Percentiles rank a stretch among this genome's conserved stretches.
These are phyloP conservation scores for Candida pseudofarinosa DNA, from an alignment of 805 yeast genomes.

Conservation along the genomic window DNA sequence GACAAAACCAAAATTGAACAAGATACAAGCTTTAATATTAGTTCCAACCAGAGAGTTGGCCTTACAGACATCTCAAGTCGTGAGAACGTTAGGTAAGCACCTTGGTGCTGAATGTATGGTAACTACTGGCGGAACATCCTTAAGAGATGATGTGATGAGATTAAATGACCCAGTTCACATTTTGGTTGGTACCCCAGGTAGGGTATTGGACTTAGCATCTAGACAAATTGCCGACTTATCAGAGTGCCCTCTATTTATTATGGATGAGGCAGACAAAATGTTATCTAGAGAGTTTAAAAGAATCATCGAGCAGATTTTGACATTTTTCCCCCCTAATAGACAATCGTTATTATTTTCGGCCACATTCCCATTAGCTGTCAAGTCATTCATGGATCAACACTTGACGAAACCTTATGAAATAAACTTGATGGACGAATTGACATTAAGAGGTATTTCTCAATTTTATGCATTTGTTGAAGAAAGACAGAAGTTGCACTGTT, in stretches of 20 bases:
- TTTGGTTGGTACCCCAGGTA: conserved; percentile 96
- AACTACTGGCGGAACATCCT: conserved; percentile 94
- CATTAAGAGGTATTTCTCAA: conserved; percentile 93
- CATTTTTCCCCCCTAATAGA: conserved; percentile 61
- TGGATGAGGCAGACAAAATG: conserved; percentile 99
- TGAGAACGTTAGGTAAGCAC: conserved; percentile 92
- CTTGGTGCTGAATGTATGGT: conserved; percentile 93
- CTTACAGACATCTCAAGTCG: conserved; percentile 95
- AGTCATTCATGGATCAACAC: conserved; percentile 87
- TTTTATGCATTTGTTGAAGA: conserved; percentile 98
- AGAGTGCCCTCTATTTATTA: conserved; percentile 81
- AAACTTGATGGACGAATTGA: conserved; percentile 95
- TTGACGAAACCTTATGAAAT: conserved; percentile 90
- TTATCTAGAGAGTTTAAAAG: conserved; percentile 84
- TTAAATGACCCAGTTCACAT: conserved; percentile 90
- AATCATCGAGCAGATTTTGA: conserved; percentile 80
- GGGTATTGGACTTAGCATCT: conserved; percentile 90
- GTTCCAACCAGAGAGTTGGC: conserved; percentile 99
- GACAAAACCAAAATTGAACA: conserved; percentile 75
- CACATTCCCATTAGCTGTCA: conserved; percentile 92
- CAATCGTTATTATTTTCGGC: conserved; percentile 92
- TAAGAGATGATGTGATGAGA: conserved; percentile 92
- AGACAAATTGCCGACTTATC: conserved; percentile 84
- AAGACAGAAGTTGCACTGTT: conserved; percentile 90
- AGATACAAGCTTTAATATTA: conserved; percentile 87